Base-by-base conservation (phyloP, 768 basidiomycete genomes). In the Serpula lacrymans region DNA sequence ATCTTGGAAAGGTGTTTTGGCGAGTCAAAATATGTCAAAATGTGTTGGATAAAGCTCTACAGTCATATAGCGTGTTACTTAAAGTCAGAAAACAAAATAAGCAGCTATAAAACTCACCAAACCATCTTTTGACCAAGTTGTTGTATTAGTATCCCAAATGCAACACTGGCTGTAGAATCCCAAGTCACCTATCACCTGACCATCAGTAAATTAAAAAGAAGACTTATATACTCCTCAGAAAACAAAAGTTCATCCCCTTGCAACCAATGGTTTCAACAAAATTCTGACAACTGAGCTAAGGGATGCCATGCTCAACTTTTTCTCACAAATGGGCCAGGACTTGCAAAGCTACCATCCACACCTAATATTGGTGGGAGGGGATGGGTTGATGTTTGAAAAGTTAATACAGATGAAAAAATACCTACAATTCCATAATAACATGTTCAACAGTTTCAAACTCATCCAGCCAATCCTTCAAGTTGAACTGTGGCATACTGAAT, bases 371-470 rank as follows among this genome's bases (percentile, higher is more conserved):
- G 46, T 60, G n/a, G 59, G 60, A 9, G 64, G 67, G 1, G 64
- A 69, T 49, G 66, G 68, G 1, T 48, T 67, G 24, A 64, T 66
- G 2, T 70, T 43, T 43, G 57, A 68, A 39, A 59, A 57, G 45
- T 24, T 51, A 3, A n/a, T 43, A 10, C 37, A 41, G 20, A 37
- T 52, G 17, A 45, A 49, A 28, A 31, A 45, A 34, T 45, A 40
- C 22, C 46, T 48, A 33, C 42, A 50, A 27, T 50, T 44, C 37
- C 49, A 47, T 28, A 42, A 39, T 13, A 31, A 42, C 22, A 23
- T 12, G 13, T 37, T 43, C 25, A 16, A 40, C 25, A 47, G 46
- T 20, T 24, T 47, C 12, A 24, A 36, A 12, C 7, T 39, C 6
- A 6, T 41, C 11, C 29, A 45, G 30, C 31, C 41, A 17, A 12